Evolutionary conservation across 2,329 filamentous ascomycete species (phyloP), one percentile per base, ranked within the genome.

Genomic region (Trichophyton rubrum): DNA sequence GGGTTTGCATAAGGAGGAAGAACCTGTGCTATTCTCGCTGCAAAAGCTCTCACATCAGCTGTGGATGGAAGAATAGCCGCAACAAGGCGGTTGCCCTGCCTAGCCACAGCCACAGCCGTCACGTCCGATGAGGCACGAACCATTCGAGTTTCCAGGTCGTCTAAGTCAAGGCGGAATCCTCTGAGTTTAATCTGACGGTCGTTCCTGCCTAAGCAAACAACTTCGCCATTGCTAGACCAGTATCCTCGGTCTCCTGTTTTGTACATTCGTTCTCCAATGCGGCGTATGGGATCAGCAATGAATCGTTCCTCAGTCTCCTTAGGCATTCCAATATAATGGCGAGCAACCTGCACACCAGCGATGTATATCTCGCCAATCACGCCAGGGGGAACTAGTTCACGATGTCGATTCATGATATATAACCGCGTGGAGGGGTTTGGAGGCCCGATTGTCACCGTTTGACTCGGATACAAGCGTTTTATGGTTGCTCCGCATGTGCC

Each of bases 241-340:
- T 58, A 40, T 15, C 56, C 56, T 9, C 30, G 9, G 11, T 58
- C 56, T 5, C 33, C 33, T 3, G 56, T 58, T 20, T 22, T 15
- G 15, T 40, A 58, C 33, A 58, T 40, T 5, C 13, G 11, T 40
- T 43, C 33, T 17, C 38, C 56, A 15, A n/a, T 30, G 41, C 60
- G 75, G 5, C 27, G 56, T 24, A 58, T 58, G 22, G 82, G 80
- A 67, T 92, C 82, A 0, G 80, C 75, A 11, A 82, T 77, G 71
- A 93, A 92, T 0, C 85, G 84, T 68, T 86, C 84, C 5, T 84
- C 85, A 0, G 89, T 92, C 0, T 84, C 86, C 67, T 92, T 88
- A 0, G 87, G 86, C n/a, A 86, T 79, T 65, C 91, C 90, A 59
- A 91, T 80, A 67, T 93, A 93, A 51, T 85, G 88, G 60, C 87